Base-by-base conservation (phyloP, 2,329 filamentous ascomycete species). In the Penicillium sp. region DNA sequence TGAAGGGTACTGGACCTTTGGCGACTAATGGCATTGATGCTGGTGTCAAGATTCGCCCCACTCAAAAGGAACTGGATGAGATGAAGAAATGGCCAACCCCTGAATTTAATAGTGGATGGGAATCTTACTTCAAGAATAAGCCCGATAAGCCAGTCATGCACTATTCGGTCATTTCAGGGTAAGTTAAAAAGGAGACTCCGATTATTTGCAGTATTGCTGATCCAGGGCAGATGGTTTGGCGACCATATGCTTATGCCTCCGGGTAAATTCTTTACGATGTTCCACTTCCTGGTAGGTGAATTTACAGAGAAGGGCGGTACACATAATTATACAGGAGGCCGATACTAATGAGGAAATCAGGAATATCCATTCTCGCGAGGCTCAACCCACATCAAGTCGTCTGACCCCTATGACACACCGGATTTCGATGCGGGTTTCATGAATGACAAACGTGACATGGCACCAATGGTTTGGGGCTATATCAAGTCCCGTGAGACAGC, bases 121-220 rank as follows among this genome's bases (percentile, higher is more conserved):
- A 92, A 64, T 87, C 83, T 50, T 92, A 93, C 77, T 93, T 92
- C 74, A 89, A 91, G 78, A 75, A 92, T 69, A 92, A 92, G 78
- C 88, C 88, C 1, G 89, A 92, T 74, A 92, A 92, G 80, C 90
- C 89, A 0, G 89, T 92, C 39, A 92, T 92, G 89, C 90, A 92
- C 69, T 92, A 92, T 75, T 88, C 83, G 1, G 84, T 92, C 51
- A 91, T 92, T 66, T 78, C 87, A 14, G 87, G 87, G 59, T 79
- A 67, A 63, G 69, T 55, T 28, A 19, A 6, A 26, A 29, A 19
- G 23, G 11, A 18, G 3, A 26, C 24, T 28, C 24, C 24, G 5
- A 5, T 28, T 28, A 26, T 24, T n/a, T 18, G n/a, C 14, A 11
- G 40, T 11, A 8, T 16, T 28, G 26, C 61, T 64, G 48, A 64